Conservation (phyloP, 2,329 filamentous ascomycete species). For the Fusarium oligoseptatum region DNA sequence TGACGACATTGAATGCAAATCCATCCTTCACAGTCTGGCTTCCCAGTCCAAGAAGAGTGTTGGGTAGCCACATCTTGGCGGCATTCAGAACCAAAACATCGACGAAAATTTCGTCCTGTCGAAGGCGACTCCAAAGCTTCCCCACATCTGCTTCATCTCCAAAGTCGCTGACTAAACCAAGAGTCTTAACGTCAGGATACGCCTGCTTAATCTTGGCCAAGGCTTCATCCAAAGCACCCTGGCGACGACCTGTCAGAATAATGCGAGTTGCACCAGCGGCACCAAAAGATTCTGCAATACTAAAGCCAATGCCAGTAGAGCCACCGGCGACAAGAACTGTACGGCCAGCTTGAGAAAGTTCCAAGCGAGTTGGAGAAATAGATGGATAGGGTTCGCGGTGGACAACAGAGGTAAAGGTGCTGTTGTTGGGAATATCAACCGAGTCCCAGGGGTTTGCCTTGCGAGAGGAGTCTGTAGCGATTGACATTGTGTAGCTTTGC, state of each 20-base stretch:
- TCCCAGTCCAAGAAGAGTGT: conserved; percentile 10
- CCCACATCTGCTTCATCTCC: neutral
- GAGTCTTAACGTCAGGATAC: neutral
- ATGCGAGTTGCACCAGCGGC: conserved; percentile 53
- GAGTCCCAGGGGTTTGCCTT: neutral
- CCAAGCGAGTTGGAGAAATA: conserved; percentile 43
- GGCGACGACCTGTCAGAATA: conserved; percentile 51
- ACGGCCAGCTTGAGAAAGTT: conserved; percentile 54
- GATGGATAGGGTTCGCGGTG: neutral
- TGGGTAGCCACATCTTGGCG: conserved; percentile 1
- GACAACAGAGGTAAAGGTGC: neutral
- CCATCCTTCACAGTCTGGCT: conserved; percentile 1
- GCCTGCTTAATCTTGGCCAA: neutral
- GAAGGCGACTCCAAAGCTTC: neutral
- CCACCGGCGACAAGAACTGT: conserved; percentile 76
- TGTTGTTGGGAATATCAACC: neutral
- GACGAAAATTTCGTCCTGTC: neutral
- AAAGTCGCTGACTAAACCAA: neutral
- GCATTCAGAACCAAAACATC: conserved; percentile 12
- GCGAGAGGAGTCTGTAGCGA: neutral
- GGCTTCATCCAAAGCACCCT: neutral
- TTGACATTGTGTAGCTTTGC: neutral
- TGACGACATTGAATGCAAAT: conserved; percentile 8
- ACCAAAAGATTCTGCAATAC: conserved; percentile 69
- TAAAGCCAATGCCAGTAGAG: conserved; percentile 73